Conservation (phyloP, 1,284 basidiomycete genomes). For the Moesziomyces antarcticus region DNA sequence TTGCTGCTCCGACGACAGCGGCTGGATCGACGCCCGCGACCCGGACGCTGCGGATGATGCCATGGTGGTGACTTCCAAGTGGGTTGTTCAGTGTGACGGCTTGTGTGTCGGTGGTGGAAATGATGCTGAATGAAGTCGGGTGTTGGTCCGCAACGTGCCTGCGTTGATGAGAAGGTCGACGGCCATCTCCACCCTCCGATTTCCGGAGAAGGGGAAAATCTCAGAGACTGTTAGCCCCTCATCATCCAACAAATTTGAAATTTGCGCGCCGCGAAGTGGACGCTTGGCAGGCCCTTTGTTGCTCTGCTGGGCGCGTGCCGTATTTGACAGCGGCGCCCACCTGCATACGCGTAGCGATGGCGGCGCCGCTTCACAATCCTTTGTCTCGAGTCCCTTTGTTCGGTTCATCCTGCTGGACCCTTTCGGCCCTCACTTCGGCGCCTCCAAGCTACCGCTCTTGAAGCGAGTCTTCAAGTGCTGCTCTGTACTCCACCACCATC, state of each 20-base stretch:
- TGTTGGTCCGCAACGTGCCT: no score
- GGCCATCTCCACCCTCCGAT: no score
- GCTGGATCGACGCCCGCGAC: slow-evolving; percentile 17
- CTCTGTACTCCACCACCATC: not conserved
- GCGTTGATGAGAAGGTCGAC: no score
- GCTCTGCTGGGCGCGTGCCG: not conserved
- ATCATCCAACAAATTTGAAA: no score
- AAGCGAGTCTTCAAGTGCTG: not conserved
- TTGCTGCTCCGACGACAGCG: slow-evolving; percentile 39
- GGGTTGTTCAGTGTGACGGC: no score
- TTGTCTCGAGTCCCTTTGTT: not conserved
- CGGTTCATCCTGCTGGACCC: not conserved
- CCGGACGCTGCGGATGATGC: slow-evolving; percentile 25
- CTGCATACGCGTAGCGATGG: not conserved
- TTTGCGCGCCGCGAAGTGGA: no score
- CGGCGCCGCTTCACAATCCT: not conserved
- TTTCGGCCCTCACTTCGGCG: no score
- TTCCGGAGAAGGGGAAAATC: no score
- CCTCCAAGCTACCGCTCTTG: no score
- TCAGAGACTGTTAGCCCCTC: no score
- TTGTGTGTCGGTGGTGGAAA: not conserved
- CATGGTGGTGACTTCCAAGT: not conserved
- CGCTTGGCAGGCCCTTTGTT: not conserved
- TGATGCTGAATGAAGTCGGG: not conserved
- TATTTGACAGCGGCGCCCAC: not conserved